Evolutionary conservation across 139 green algal genomes (phyloP).

Genomic region (Haematococcus lacustris): DNA sequence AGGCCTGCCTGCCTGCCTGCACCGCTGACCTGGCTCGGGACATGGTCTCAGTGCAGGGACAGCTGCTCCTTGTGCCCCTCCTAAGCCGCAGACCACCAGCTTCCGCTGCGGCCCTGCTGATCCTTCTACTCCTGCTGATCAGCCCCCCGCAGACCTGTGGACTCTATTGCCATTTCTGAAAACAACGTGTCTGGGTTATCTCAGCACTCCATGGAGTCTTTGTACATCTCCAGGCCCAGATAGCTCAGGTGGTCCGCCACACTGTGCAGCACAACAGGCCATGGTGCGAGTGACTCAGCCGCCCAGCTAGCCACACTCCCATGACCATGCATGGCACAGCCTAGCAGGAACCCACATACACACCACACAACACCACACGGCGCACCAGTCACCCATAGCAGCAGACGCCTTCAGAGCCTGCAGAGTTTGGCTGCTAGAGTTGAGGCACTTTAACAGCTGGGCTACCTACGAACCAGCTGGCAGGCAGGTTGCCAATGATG

Average conservation of each 20-base stretch:
- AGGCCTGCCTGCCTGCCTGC: too few species aligned
- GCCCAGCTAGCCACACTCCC: not conserved
- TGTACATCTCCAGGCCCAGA: slow-evolving; percentile 57
- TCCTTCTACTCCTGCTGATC: too few species aligned
- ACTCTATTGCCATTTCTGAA: not conserved
- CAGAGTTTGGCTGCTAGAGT: too few species aligned
- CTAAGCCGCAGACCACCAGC: not conserved
- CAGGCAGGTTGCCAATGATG: too few species aligned
- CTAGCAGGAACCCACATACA: too few species aligned
- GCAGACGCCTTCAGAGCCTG: too few species aligned
- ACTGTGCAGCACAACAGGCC: not conserved
- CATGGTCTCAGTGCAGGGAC: not conserved
- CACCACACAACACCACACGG: too few species aligned
- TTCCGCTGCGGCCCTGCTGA: too few species aligned
- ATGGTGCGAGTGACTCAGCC: not conserved
- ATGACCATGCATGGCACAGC: too few species aligned
- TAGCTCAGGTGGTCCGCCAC: slow-evolving; percentile 76
- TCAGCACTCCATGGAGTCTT: slow-evolving; percentile 37
- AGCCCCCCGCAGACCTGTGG: not conserved
- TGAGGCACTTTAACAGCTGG: too few species aligned
- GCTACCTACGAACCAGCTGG: too few species aligned
- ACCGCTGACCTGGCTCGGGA: not conserved
- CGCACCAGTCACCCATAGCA: too few species aligned
- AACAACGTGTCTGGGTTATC: not conserved
- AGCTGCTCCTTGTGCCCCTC: not conserved